Evolutionary conservation across 257 asterid genomes (phyloP), one percentile per base, ranked within the genome.

Genomic region (Dorcoceras hygrometricum): DNA sequence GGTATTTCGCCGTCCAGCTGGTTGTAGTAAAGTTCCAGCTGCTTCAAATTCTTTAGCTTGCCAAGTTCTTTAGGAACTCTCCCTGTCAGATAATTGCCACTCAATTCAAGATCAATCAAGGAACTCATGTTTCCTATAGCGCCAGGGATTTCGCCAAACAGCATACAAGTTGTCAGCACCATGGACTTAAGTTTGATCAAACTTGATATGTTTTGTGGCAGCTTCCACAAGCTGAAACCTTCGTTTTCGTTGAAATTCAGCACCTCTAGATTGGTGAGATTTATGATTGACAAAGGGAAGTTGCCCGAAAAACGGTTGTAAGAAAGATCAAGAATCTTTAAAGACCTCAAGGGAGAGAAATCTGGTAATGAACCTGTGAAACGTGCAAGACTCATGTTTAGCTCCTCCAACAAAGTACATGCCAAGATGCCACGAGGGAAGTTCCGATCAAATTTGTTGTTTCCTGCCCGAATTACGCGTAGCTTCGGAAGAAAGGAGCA

Each of bases 11-110:
- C 97, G 8, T 82, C 86, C 2, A 93, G 86, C 64, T 59, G 63
- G 65, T 93, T 93, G 71, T 88, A 90, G 23, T 88, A 93, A 23
- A 93, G 96, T 84, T 93, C 99, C 53, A 93, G 90, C 77, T 69
- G 81, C 73, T 62, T 56, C 76, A 93, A 66, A 31, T 88, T 90
- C 48, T 60, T 70, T 34, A 93, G 71, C 64, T 10, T 32, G 23
- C 96, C 95, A 4, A 93, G 57, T 57, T 88, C 95, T 0, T n/a
- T 69, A 0, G 97, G 99, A n/a, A 93, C 46, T 23, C 43, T 68
- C 2, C 99, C 99, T 0, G 18, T 57, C 20, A 93, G 67, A 43
- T 63, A 73, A 62, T 93, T 93, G 0, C 95, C 97, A 23, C 90
- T 76, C 57, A 93, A 60, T 74, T 93, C 97, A 32, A 93, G 95